Conservation (phyloP, 768 basidiomycete species). For the Dioszegia aurantiaca region DNA sequence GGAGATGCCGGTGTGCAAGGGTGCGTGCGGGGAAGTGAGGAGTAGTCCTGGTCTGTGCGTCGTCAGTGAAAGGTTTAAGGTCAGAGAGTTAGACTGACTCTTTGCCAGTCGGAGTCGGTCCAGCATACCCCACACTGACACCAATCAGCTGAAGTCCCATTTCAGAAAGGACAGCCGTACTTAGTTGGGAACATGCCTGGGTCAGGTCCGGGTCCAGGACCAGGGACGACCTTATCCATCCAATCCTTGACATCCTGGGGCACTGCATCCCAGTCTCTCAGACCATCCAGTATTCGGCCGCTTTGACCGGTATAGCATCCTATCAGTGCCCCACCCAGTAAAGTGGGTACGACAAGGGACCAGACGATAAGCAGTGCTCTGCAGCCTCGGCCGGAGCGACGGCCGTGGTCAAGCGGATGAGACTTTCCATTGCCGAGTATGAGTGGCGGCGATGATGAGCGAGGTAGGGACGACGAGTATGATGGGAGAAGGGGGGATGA, state of each 20-base stretch:
- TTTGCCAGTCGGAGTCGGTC: slow-evolving; percentile 48
- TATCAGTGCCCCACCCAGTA: slow-evolving; percentile 24
- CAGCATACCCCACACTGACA: slow-evolving; percentile 48
- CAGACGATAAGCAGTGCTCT: slow-evolving; percentile 26
- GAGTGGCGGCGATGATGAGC: slow-evolving; percentile 4
- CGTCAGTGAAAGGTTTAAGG: too few species aligned
- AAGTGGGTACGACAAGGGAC: slow-evolving; percentile 20
- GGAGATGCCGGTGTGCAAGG: slow-evolving; percentile 38
- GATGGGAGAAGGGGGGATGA: slow-evolving; percentile 36
- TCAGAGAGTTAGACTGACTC: slow-evolving; percentile 43
- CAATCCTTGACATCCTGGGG: slow-evolving; percentile 40
- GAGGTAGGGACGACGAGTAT: slow-evolving; percentile 22
- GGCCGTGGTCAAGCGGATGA: background rate
- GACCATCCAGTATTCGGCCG: slow-evolving; percentile 15
- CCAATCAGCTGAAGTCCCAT: background rate
- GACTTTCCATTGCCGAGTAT: slow-evolving; percentile 4
- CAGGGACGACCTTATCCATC: slow-evolving; percentile 28
- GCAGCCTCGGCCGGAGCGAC: slow-evolving; percentile 15
- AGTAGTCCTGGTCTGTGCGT: slow-evolving; percentile 39
- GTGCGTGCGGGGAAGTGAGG: slow-evolving; percentile 41
- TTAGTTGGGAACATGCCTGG: slow-evolving; percentile 45
- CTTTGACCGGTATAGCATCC: slow-evolving; percentile 32
- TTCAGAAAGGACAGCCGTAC: slow-evolving; percentile 17
- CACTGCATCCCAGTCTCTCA: slow-evolving; percentile 32
- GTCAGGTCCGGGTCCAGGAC: slow-evolving; percentile 9